Evolutionary conservation across 305 asterid species (phyloP), one percentile per base, ranked within the genome.

Genomic region (Salvia sclarea): DNA sequence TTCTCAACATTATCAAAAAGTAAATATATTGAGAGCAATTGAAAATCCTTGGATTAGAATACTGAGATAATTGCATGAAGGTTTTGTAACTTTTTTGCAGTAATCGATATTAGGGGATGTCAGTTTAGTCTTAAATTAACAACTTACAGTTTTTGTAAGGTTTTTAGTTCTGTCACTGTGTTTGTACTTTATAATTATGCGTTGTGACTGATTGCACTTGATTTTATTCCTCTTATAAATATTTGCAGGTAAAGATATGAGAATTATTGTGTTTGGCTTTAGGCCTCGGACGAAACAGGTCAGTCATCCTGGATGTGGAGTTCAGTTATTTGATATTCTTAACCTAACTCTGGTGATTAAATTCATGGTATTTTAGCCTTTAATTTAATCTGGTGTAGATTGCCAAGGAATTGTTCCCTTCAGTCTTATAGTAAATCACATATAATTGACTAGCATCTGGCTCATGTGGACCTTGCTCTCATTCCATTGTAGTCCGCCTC

Each of bases 271-370:
- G 52, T 94, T 87, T 73, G 95, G 96, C 43, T 94, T 94, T 86
- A 94, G 90, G 64, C 92, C 98, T 73, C 86, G 93, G 74, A 89
- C 96, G 43, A 89, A 86, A 82, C 96, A 91, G 98, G 98, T 89
- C 24, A 76, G 81, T 64, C 63, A 55, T 76, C 66, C 66, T 75
- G 72, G 61, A 30, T 57, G 4, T 43, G 68, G 63, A 38, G 62
- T 58, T 59, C 28, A 53, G 74, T 68, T 68, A 67, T 71, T 66
- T 56, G 33, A 31, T 64, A 66, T 61, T 67, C 35, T 35, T 49
- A 37, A 64, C 57, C 22, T 57, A 67, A 67, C 64, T 56, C 64
- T 53, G 48, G 47, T 74, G 66, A 68, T 49, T 47, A 5, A 24
- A 37, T 55, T 69, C 58, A 53, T 38, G 44, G 44, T 65, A 17